phyloP scores from a whole-genome alignment of 176 grass and related monocot species.

The Thinopyrum elongatum region DNA sequence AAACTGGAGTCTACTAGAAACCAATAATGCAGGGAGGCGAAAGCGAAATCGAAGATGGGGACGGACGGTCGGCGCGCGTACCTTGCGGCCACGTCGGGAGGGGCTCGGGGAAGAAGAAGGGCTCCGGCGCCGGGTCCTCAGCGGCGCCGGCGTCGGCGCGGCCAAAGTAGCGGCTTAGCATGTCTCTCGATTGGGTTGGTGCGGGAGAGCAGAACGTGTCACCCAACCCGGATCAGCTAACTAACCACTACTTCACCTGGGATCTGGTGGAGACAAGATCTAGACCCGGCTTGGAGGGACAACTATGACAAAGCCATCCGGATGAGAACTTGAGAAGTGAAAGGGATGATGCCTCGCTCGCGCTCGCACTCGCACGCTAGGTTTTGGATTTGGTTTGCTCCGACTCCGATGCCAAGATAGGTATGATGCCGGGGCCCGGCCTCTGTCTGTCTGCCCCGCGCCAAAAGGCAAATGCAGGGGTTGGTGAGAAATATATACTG shows the following conservation, averaged over 20 bases:
- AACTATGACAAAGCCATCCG: not conserved
- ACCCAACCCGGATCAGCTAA: not conserved
- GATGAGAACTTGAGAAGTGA: not conserved
- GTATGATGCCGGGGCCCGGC: not conserved
- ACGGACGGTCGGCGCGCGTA: not conserved
- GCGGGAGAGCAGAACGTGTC: not conserved
- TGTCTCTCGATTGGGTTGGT: not conserved
- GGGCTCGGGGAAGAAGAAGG: conserved; percentile 51
- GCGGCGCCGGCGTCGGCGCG: not conserved
- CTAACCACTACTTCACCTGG: not conserved
- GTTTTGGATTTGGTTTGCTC: not conserved
- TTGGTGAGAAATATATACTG: too few relatives aligned
- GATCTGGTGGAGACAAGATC: not conserved
- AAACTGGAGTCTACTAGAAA: not conserved
- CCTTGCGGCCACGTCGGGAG: conserved; percentile 54
- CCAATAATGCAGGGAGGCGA: not conserved
- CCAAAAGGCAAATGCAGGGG: not conserved
- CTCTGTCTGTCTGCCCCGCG: not conserved
- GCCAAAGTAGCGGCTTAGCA: conserved; percentile 19
- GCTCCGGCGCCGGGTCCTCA: conserved; percentile 42
- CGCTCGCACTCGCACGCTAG: not conserved
- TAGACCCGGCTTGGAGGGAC: not conserved
- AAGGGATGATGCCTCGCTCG: not conserved
- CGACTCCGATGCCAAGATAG: not conserved
- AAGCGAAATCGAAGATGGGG: not conserved